Base-by-base conservation (phyloP, 163 green algal genomes). In the Volvox carteri region DNA sequence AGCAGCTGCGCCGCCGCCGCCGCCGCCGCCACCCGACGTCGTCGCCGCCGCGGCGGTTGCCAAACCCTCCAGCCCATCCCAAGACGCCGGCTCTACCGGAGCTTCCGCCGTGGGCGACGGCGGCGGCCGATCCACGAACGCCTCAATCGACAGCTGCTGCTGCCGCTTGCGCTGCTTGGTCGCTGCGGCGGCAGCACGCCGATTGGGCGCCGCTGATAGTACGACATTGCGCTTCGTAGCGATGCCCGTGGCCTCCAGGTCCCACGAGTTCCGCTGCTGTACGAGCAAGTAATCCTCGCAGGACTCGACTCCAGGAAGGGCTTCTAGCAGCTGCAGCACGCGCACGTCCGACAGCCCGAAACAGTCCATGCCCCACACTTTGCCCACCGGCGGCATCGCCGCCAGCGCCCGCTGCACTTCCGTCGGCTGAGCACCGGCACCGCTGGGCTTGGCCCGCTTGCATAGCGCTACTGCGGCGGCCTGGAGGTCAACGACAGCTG, bases 261-360 rank as follows among this genome's bases (percentile, higher is more conserved):
- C 70, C 84, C 84, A 89, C 0, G 37, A 37, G 68, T 62, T 76
- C 37, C 84, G 84, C 84, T 89, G 84, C 37, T 65, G 18, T 21
- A 89, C 84, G 70, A 75, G 48, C 25, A 77, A 8, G 52, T 89
- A 89, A 1, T 52, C 68, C 65, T 48, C 70, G 52, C 68, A 83
- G 28, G 16, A 28, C 1, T 65, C 70, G 1, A 83, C 84, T 35
- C 91, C 91, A 1, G 90, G 90, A 28, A 96, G 70, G 0, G 54
- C 92, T 88, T 96, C 94, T 0, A 96, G 14, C 28, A 93, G 80
- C 88, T 94, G 86, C 28, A 95, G 80, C 37, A 96, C 92, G 7
- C 72, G 84, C 7, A 89, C 48, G 73, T 96, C 92, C 25, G 84
- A 80, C 2, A 95, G 42, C 3, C 92, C 93, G 86, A 91, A 95